Conservation (phyloP, 305 asterid genomes). For the Rubia tinctorum region DNA sequence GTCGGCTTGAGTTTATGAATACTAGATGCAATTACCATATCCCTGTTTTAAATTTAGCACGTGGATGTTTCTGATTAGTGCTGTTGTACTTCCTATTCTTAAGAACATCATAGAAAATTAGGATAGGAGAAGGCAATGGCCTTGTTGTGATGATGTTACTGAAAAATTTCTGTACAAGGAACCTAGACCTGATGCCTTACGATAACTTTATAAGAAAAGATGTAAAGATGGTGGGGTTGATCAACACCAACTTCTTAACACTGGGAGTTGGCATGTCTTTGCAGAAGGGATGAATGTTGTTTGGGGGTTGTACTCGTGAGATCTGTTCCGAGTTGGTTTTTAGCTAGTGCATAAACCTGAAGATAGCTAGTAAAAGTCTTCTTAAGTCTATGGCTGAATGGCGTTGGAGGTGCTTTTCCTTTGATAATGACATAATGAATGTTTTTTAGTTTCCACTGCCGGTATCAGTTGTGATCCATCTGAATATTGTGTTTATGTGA, state of each 20-base stretch:
- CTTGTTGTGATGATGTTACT: not conserved
- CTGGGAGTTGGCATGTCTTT: not conserved
- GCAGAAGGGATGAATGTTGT: not conserved
- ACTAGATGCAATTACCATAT: not conserved
- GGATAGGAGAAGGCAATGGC: not conserved
- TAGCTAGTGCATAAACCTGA: too few relatives aligned
- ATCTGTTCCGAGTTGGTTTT: not conserved
- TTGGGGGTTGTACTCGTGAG: not conserved
- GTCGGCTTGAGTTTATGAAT: not conserved
- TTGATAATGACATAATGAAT: not conserved
- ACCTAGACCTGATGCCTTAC: not conserved
- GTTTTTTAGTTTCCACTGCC: not conserved
- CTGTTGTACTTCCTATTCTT: not conserved
- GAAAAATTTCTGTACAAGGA: not conserved
- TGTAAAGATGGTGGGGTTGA: not conserved
- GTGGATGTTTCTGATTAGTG: constrained; percentile 1
- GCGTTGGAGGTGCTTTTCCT: not conserved
- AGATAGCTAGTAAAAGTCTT: not conserved
- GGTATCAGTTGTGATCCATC: not conserved
- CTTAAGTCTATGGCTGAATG: not conserved
- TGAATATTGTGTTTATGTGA: not conserved
- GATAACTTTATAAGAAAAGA: not conserved
- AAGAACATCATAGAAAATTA: not conserved
- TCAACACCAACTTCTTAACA: not conserved
- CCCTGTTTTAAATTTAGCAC: not conserved